Evolutionary conservation across 371 early-diverging fungal species (phyloP).

Genomic region (Syncephalastrum racemosum): DNA sequence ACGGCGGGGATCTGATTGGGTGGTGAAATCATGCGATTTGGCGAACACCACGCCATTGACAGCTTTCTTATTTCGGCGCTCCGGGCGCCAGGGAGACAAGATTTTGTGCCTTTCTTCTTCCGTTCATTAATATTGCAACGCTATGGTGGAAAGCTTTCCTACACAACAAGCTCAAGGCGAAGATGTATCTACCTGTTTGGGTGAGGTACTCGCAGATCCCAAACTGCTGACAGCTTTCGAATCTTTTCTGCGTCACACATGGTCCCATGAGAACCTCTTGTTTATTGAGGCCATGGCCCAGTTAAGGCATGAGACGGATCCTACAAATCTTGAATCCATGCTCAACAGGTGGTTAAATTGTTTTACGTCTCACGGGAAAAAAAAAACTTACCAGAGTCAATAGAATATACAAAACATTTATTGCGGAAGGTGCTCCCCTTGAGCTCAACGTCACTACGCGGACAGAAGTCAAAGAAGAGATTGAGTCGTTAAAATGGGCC

Average conservation of each 20-base stretch:
- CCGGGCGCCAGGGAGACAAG: too few species aligned
- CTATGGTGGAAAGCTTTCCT: too few species aligned
- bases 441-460: constrained; percentile 29
- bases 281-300: constrained; percentile 48
- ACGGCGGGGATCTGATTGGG: too few species aligned
- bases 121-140: too few species aligned
- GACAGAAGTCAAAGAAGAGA: constrained; percentile 18
- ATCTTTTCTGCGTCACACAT: constrained; percentile 19
- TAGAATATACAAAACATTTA: constrained; percentile 45
- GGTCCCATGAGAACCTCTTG: constrained; percentile 36
- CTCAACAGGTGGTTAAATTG: constrained; percentile 30
- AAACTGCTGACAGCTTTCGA: constrained; percentile 32
- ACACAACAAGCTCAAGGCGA: too few species aligned
- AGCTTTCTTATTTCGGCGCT: too few species aligned
- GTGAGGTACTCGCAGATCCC: constrained; percentile 29
- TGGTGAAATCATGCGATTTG: too few species aligned
- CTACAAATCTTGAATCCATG: constrained; percentile 20
- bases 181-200: too few species aligned
- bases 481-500: constrained; percentile 31
- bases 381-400: not conserved
- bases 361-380: not conserved
- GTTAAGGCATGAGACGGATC: constrained; percentile 26
- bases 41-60: too few species aligned
- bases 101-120: too few species aligned
- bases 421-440: constrained; percentile 26